phyloP scores from a whole-genome alignment of 371 early-diverging fungal genomes.

The Mucor plumbeus region DNA sequence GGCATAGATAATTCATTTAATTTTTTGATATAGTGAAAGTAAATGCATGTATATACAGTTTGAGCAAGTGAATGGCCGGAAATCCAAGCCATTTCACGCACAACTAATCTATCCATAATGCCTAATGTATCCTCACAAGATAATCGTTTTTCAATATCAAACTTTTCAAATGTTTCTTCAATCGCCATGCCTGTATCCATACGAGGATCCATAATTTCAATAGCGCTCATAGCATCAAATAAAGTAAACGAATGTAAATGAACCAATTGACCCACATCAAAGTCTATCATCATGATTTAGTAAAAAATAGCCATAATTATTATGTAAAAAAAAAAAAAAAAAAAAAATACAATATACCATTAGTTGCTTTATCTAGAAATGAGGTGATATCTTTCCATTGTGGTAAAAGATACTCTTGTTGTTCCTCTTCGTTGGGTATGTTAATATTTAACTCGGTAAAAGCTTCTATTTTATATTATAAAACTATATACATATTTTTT shows the following conservation, averaged over 20 bases:
- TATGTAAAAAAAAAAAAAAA: too few species aligned
- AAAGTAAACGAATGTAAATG: slow-evolving; percentile 66
- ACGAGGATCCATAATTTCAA: slow-evolving; percentile 86
- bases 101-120: slow-evolving; percentile 70
- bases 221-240: slow-evolving; percentile 81
- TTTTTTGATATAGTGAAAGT: slow-evolving; percentile 59
- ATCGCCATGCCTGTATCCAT: slow-evolving; percentile 81
- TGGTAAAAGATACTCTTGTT: slow-evolving; percentile 26
- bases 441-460: slow-evolving; percentile 34
- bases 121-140: slow-evolving; percentile 60
- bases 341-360: slow-evolving; percentile 47
- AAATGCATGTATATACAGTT: slow-evolving; percentile 74
- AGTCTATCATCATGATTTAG: slow-evolving; percentile 41
- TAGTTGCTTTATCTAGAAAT: slow-evolving; percentile 56
- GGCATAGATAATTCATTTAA: slow-evolving; percentile 37
- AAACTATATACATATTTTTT: too few species aligned
- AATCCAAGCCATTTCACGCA: slow-evolving; percentile 76
- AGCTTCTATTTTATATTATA: slow-evolving; percentile 20
- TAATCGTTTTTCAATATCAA: slow-evolving; percentile 48
- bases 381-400: slow-evolving; percentile 62
- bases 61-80: slow-evolving; percentile 76
- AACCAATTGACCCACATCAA: slow-evolving; percentile 69
- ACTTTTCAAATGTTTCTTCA: slow-evolving; percentile 37
- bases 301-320: background rate
- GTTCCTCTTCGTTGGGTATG: slow-evolving; percentile 19